phyloP scores from a whole-genome alignment of 768 basidiomycete genomes.

The Pulveroboletus sp. region DNA sequence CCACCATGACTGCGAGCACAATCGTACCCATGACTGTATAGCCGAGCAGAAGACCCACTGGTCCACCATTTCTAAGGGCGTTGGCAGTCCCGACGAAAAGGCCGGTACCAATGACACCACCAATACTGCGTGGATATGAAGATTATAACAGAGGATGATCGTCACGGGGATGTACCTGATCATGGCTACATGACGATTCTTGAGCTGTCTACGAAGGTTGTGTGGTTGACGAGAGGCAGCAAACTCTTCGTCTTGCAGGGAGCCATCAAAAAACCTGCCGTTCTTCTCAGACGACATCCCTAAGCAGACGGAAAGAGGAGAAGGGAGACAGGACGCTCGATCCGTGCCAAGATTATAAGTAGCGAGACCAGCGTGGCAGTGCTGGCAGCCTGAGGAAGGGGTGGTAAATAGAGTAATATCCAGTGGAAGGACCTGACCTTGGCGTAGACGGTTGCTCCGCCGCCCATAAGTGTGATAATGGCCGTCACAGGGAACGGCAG shows the following conservation, averaged over 20 bases:
- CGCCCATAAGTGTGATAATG: too few species aligned
- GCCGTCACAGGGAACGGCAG: too few species aligned
- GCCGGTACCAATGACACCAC: constrained; percentile 55
- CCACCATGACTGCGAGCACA: constrained; percentile 68
- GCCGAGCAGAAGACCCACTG: constrained; percentile 70
- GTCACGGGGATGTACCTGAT: constrained; percentile 47
- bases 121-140: constrained; percentile 41
- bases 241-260: constrained; percentile 22
- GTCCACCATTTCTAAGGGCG: constrained; percentile 54
- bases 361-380: constrained; percentile 1
- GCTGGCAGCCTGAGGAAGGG: background rate
- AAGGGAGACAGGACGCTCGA: background rate
- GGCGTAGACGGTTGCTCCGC: too few species aligned
- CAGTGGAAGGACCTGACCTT: too few species aligned
- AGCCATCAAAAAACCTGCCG: constrained; percentile 12
- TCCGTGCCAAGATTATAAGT: background rate
- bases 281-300: constrained; percentile 24
- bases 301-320: too few species aligned
- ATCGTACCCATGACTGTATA: constrained; percentile 62
- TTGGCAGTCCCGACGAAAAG: constrained; percentile 64
- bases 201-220: constrained; percentile 54
- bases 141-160: background rate
- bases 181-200: constrained; percentile 79
- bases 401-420: background rate
- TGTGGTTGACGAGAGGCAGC: background rate